These are phyloP conservation scores for Psilocybe sp. DNA, from an alignment of 768 basidiomycete genomes.

Conservation along the genomic window DNA sequence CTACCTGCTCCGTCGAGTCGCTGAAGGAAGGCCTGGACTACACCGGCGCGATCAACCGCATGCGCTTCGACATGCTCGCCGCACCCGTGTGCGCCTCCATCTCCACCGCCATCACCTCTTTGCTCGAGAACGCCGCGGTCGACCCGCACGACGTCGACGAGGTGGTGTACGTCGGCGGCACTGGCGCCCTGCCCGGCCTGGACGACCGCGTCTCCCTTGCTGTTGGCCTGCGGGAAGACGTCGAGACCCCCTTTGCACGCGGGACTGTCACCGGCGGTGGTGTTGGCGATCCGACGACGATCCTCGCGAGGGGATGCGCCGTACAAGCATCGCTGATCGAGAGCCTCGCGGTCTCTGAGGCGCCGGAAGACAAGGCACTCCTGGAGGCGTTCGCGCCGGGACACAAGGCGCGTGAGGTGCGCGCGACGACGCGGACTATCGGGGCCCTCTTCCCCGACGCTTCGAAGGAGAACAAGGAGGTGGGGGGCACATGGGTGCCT, in stretches of 20 bases:
- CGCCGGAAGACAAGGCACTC: conserved; percentile 41
- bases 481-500: conserved; percentile 66
- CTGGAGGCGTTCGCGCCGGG: conserved; percentile 45
- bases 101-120: conserved; percentile 43
- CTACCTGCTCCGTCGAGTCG: conserved; percentile 89
- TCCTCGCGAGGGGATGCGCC: conserved; percentile 76
- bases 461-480: conserved; percentile 33
- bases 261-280: conserved; percentile 73
- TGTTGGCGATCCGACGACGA: conserved; percentile 72
- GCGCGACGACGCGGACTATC: conserved; percentile 58
- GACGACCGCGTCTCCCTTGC: conserved; percentile 50
- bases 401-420: conserved; percentile 28
- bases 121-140: conserved; percentile 49
- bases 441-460: conserved; percentile 63
- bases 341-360: conserved; percentile 25
- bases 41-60: conserved; percentile 55
- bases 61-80: conserved; percentile 64
- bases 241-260: conserved; percentile 62
- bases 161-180: conserved; percentile 78
- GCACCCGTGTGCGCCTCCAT: conserved; percentile 59
- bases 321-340: conserved; percentile 67
- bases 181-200: conserved; percentile 70
- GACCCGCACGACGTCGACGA: conserved; percentile 74
- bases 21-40: conserved; percentile 93
- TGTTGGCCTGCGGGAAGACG: conserved; percentile 56